Conservation (phyloP, 2,329 filamentous ascomycete genomes). For the Aphanocladium album region DNA sequence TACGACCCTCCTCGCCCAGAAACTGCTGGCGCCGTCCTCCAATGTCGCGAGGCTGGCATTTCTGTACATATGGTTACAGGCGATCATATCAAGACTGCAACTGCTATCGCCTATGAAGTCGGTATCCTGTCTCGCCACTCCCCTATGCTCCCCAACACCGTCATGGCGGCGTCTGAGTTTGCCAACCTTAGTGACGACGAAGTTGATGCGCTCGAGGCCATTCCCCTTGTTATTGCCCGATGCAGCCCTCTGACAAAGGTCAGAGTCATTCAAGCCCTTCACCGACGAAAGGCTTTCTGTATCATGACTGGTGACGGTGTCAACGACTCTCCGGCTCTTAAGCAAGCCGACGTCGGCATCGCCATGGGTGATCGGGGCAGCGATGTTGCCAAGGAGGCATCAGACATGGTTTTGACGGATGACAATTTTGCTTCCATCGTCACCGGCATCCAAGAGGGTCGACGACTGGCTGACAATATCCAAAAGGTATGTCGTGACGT, state of each 20-base stretch:
- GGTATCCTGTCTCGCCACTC: slow-evolving; percentile 47
- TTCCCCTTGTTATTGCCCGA: slow-evolving; percentile 64
- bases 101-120: slow-evolving; percentile 60
- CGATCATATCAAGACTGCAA: slow-evolving; percentile 63
- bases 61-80: slow-evolving; percentile 66
- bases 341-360: slow-evolving; percentile 69
- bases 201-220: slow-evolving; percentile 54
- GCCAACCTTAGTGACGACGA: slow-evolving; percentile 57
- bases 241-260: slow-evolving; percentile 69
- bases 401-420: slow-evolving; percentile 82
- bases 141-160: slow-evolving; percentile 35
- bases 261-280: slow-evolving; percentile 70
- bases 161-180: slow-evolving; percentile 60
- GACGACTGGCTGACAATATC: slow-evolving; percentile 67
- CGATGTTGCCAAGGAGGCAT: slow-evolving; percentile 73
- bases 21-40: slow-evolving; percentile 54
- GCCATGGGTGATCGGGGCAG: slow-evolving; percentile 68
- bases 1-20: slow-evolving; percentile 69
- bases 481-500: slow-evolving; percentile 51
- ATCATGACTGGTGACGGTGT: slow-evolving; percentile 74
- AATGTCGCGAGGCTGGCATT: slow-evolving; percentile 57
- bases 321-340: slow-evolving; percentile 69
- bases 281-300: slow-evolving; percentile 61
- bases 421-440: slow-evolving; percentile 83
- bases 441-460: slow-evolving; percentile 65